Evolutionary conservation across 2,329 filamentous ascomycete genomes (phyloP).

Genomic region (Fusarium tanahbumbuense): DNA sequence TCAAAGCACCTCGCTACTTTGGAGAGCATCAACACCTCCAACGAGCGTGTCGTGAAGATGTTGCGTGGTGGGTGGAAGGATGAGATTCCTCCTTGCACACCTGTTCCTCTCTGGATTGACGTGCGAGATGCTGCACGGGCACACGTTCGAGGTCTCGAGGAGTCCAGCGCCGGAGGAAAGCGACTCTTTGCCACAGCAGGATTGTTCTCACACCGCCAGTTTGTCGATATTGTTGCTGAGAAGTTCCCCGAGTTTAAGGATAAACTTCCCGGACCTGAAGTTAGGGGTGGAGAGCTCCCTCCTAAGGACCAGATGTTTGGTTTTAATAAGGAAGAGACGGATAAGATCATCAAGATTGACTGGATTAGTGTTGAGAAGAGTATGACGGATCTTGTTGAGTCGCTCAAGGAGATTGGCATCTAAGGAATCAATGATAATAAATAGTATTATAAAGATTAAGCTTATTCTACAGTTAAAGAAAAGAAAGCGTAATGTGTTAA

Average conservation of each 20-base stretch:
- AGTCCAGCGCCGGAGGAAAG: conserved; percentile 60
- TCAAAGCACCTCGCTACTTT: conserved; percentile 60
- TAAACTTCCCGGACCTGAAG: conserved; percentile 58
- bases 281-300: conserved; percentile 57
- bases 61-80: conserved; percentile 63
- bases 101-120: conserved; percentile 63
- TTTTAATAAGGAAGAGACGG: conserved; percentile 69
- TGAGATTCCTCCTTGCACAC: conserved; percentile 56
- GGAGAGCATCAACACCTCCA: conserved; percentile 64
- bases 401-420: conserved; percentile 62
- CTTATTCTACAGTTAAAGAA: conserved; percentile 5
- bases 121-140: conserved; percentile 67
- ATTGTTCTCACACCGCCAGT: conserved; percentile 59
- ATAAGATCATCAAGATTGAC: conserved; percentile 69
- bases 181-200: conserved; percentile 63
- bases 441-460: neutral
- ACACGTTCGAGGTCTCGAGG: conserved; percentile 65
- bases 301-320: conserved; percentile 59
- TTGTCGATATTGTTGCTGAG: conserved; percentile 58
- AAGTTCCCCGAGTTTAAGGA: conserved; percentile 64
- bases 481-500: neutral
- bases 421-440: conserved; percentile 17
- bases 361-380: conserved; percentile 72
- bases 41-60: conserved; percentile 62
- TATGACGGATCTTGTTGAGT: conserved; percentile 72